These are phyloP conservation scores for Coniosporium tulheliwenetii DNA, from an alignment of 2,329 filamentous ascomycete genomes.

Conservation along the genomic window DNA sequence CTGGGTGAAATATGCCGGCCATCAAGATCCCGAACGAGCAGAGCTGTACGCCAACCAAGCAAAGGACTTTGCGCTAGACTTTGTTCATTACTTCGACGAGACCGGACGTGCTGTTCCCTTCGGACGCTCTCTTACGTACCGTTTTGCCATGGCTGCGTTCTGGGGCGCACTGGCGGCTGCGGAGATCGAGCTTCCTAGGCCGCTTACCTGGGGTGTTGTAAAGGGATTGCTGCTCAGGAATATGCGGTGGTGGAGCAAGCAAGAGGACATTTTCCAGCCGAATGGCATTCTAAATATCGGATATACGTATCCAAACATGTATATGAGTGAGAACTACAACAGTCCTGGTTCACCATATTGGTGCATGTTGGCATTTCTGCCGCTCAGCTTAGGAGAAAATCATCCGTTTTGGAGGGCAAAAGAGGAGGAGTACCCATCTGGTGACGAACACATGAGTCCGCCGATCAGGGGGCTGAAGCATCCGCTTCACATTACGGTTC, in stretches of 20 bases:
- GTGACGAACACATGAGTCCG: too few relatives aligned
- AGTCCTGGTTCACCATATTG: constrained; percentile 60
- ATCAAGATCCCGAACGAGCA: constrained; percentile 47
- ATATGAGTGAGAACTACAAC: constrained; percentile 73
- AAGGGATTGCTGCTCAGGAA: constrained; percentile 62
- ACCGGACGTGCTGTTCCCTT: constrained; percentile 61
- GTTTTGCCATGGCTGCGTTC: constrained; percentile 76
- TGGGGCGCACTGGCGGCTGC: constrained; percentile 68
- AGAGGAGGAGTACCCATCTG: too few relatives aligned
- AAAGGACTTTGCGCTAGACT: constrained; percentile 49
- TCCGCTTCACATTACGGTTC: constrained; percentile 57
- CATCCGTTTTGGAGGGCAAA: too few relatives aligned
- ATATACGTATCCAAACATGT: constrained; percentile 68
- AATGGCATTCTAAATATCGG: constrained; percentile 63
- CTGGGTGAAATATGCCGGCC: constrained; percentile 55
- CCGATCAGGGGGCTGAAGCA: constrained; percentile 33
- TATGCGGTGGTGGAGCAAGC: constrained; percentile 65
- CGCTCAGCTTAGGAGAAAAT: too few relatives aligned
- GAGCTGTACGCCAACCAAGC: constrained; percentile 56
- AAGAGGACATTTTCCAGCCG: constrained; percentile 57
- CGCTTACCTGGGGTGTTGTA: constrained; percentile 63
- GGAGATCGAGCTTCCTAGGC: constrained; percentile 54
- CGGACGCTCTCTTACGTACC: constrained; percentile 62
- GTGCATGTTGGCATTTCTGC: constrained; percentile 55
- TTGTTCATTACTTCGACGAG: constrained; percentile 61